Evolutionary conservation across 2,329 filamentous ascomycete genomes (phyloP).

Genomic region (Trichophyton mentagrophytes): DNA sequence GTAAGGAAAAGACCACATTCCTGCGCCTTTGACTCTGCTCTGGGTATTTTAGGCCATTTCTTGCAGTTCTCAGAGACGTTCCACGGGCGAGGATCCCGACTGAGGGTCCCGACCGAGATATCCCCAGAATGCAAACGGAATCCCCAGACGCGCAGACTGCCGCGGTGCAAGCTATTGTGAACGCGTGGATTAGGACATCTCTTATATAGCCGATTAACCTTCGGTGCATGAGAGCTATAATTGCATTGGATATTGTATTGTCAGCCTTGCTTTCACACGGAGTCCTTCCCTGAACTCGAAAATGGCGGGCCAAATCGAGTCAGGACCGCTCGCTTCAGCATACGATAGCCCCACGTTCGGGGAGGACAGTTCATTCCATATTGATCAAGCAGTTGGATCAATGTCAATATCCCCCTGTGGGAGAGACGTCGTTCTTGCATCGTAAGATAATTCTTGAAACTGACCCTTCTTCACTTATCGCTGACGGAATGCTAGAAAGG

Average conservation of each 20-base stretch:
- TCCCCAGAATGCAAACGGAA: not conserved
- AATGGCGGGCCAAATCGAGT: not conserved
- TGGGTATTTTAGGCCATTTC: too few species aligned
- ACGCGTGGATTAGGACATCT: not conserved
- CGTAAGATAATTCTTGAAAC: conserved; percentile 32
- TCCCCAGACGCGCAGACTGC: not conserved
- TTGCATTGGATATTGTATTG: not conserved
- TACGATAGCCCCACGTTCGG: conserved; percentile 83
- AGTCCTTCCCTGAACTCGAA: not conserved
- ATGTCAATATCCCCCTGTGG: conserved; percentile 88
- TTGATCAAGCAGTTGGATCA: conserved; percentile 68
- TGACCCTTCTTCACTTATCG: not conserved
- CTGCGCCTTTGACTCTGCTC: not conserved
- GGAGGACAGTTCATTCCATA: conserved; percentile 68
- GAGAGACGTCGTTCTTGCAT: conserved; percentile 78
- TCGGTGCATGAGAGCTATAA: not conserved
- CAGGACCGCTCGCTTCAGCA: conserved; percentile 35
- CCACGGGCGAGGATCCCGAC: not conserved
- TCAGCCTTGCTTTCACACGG: not conserved
- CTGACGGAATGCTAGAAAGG: conserved; percentile 42
- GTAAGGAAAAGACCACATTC: not conserved
- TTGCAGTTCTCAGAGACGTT: not conserved
- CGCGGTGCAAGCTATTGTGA: not conserved
- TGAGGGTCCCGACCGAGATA: not conserved
- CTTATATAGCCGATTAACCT: not conserved